Evolutionary conservation across 441 rosid genomes (phyloP).

Genomic region (Populus hybrid): DNA sequence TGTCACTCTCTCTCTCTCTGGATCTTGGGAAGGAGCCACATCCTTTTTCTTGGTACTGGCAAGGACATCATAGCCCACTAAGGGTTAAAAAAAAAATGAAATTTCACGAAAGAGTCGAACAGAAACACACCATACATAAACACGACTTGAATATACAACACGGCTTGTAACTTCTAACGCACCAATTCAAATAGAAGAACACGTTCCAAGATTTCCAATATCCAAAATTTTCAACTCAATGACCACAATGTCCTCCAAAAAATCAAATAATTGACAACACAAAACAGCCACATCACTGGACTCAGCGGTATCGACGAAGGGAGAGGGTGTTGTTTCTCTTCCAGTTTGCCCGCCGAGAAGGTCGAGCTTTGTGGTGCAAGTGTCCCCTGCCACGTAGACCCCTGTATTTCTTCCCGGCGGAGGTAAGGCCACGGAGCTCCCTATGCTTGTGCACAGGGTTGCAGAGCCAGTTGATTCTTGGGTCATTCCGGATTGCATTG

Average conservation of each 20-base stretch:
- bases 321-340: conserved; percentile 68
- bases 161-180: neutral
- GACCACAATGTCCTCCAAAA: conserved; percentile 15
- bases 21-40: too few species aligned
- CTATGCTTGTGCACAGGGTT: conserved; percentile 26
- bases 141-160: neutral
- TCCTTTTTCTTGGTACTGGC: too few species aligned
- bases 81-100: too few species aligned
- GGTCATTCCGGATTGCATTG: conserved; percentile 74
- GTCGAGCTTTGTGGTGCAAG: conserved; percentile 67
- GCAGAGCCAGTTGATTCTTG: conserved; percentile 90
- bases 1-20: too few species aligned
- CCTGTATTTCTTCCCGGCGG: conserved; percentile 85
- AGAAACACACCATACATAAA: neutral
- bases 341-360: conserved; percentile 91
- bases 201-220: conserved; percentile 5
- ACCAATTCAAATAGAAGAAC: neutral
- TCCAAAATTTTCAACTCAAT: conserved; percentile 19
- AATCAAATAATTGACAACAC: conserved; percentile 5
- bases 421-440: conserved; percentile 84
- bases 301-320: conserved; percentile 76
- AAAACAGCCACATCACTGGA: conserved; percentile 15
- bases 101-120: too few species aligned
- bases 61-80: too few species aligned
- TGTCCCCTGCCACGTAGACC: conserved; percentile 89